Evolutionary conservation across 2,329 filamentous ascomycete genomes (phyloP), one percentile per base, ranked within the genome.

Genomic region (Leptoxyphium fumago): DNA sequence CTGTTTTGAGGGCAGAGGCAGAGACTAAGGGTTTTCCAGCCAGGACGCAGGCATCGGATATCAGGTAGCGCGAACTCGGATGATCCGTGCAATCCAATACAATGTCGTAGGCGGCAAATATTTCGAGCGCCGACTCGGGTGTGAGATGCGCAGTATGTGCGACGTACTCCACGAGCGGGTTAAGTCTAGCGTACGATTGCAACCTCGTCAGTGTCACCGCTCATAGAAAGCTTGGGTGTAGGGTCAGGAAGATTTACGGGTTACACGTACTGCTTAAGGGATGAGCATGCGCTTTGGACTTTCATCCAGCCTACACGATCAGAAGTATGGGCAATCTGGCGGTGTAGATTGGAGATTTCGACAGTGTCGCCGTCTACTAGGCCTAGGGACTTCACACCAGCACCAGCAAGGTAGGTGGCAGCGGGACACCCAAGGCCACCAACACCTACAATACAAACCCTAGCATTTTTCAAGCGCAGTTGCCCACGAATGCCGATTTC

Each of bases 11-110:
- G 0, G 91, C 89, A 0, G 88, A 93, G 1, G 89, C 91, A 2
- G 87, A 94, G 10, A 96, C 77, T 13, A 98, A 74, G 0, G 85
- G 79, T 56, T 86, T 91, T 2, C 72, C 66, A 1, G 88, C 70
- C 3, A 94, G 69, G 9, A 95, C 82, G 53, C 86, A 93, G 13
- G 83, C 76, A 59, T 98, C 91, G 0, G 86, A 94, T 50, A 96
- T 84, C 39, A 96, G 74, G 61, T 98, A 96, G 38, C 91, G 83
- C 0, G 86, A 84, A 1, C 84, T 82, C 0, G 91, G 89, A 51
- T 89, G 87, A 63, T 98, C 91, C 9, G 89, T 96, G 61, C 91
- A 98, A 62, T 98, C 91, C 10, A 98, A 77, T 1, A 96, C 77
- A 1, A 95, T 53, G 54, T 94, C 85, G 58, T 94, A 96, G 3